Base-by-base conservation (phyloP, 2,329 filamentous ascomycete genomes). In the Grosmannia huntii region DNA sequence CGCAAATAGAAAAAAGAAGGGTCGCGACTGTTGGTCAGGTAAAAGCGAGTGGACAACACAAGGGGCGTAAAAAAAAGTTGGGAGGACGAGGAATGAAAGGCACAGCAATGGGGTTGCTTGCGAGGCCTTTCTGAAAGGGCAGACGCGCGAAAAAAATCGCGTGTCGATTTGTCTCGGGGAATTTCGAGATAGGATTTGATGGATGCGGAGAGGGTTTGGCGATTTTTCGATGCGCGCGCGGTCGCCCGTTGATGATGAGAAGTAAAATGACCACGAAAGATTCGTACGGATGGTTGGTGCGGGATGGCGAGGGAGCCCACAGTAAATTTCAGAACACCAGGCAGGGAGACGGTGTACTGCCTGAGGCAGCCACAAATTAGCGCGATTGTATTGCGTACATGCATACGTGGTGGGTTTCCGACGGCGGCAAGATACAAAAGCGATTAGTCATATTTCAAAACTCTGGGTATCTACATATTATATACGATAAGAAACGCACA, bases 201-300 rank as follows among this genome's bases (percentile, higher is more conserved):
- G 78, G 71, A 76, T 77, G 76, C 75, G 74, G 74, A 76, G 75
- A 75, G 72, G 76, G 76, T 77, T 74, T 76, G 76, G 77, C 75
- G 78, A 80, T 60, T 79, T 60, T 80, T 76, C 72, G 77, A 81
- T 82, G 78, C 78, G 79, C 78, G 79, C 78, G 78, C 76, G 71
- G 72, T 68, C 65, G 64, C 62, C 64, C 58, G 62, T 71, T 71
- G 73, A 72, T 74, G 73, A 73, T 72, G 72, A 75, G 68, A 75
- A 76, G 67, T 61, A 70, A 76, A 74, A 76, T 74, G 73, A 75
- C 64, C 73, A 75, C 73, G 74, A 71, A 75, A 75, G 73, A 75
- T 76, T 60, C 71, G 70, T 65, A 71, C 71, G 72, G 73, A 74
- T 71, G 72, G 73, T 69, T 71, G 70, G 72, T 75, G 73, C 73